These are phyloP conservation scores for Erodium texanum DNA, from an alignment of 441 rosid genomes.

Conservation along the genomic window DNA sequence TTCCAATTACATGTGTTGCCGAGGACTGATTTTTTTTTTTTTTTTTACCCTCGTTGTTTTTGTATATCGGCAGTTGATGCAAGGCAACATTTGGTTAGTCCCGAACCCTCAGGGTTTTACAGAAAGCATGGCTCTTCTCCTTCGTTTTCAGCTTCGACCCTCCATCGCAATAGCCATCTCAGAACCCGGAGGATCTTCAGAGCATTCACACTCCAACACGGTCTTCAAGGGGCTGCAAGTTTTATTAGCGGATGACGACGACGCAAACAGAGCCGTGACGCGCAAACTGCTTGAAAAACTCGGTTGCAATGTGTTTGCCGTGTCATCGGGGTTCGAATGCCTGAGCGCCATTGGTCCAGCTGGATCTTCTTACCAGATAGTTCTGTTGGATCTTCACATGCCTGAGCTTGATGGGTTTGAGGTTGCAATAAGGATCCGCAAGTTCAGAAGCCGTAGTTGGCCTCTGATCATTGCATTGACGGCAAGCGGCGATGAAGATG, in stretches of 20 bases:
- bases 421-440: constrained; percentile 65
- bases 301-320: constrained; percentile 60
- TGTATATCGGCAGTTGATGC: constrained; percentile 49
- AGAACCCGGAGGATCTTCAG: constrained; percentile 46
- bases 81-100: constrained; percentile 60
- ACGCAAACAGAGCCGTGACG: constrained; percentile 62
- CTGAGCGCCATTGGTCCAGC: constrained; percentile 44
- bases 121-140: constrained; percentile 56
- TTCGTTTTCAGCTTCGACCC: constrained; percentile 49
- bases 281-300: constrained; percentile 70
- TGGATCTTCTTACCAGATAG: constrained; percentile 44
- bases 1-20: no score
- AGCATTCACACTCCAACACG: constrained; percentile 46
- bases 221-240: constrained; percentile 61
- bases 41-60: neutral
- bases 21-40: no score
- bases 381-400: constrained; percentile 76
- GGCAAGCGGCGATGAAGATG: constrained; percentile 43
- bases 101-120: constrained; percentile 45
- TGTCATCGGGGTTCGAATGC: constrained; percentile 72
- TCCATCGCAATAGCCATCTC: constrained; percentile 27
- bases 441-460: constrained; percentile 50
- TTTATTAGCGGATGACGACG: constrained; percentile 66
- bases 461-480: constrained; percentile 66
- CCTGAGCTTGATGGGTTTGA: constrained; percentile 74